Evolutionary conservation across 192 early-diverging fungal genomes (phyloP), one percentile per base, ranked within the genome.

Genomic region (Blastocladiella britannica): DNA sequence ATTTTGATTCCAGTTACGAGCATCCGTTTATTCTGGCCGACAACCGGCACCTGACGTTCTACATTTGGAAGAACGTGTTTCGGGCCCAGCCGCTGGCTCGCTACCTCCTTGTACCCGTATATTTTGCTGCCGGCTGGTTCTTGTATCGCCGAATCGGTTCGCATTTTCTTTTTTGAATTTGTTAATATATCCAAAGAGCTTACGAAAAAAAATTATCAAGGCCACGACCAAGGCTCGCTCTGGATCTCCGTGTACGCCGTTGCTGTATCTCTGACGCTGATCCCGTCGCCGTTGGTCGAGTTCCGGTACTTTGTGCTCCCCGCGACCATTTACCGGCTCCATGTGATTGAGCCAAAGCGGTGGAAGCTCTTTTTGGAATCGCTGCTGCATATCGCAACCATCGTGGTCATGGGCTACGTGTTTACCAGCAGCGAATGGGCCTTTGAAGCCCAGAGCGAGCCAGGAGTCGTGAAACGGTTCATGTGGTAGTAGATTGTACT

Each of bases 401-500:
- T 91, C 56, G 60, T 59, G 0, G 59, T 62, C n/a, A 89, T 85
- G 3, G 43, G 86, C 4, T 85, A 73, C 65, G 58, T 91, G 62
- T 94, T 93, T 64, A n/a, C n/a, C n/a, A n/a, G n/a, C n/a, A n/a
- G n/a, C n/a, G n/a, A n/a, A n/a, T n/a, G n/a, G n/a, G 75, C 84
- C n/a, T 97, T 97, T 65, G 60, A 52, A 6, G 90, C 89, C 89
- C 25, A 66, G 1, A 72, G 72, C 29, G 84, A 86, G 59, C 80
- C 78, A 4, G 81, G 73, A 1, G 62, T 55, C 26, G 52, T 69
- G 26, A 91, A 94, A 66, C 69, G 90, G 54, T 94, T 97, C 59
- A 94, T 97, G 87, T 97, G 90, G 88, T 97, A 74, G 76, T 12
- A n/a, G n/a, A n/a, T n/a, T n/a, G n/a, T n/a, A n/a, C n/a, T n/a